These are phyloP conservation scores for Teunomyces gatunensis DNA, from an alignment of 805 yeast genomes.

Conservation along the genomic window DNA sequence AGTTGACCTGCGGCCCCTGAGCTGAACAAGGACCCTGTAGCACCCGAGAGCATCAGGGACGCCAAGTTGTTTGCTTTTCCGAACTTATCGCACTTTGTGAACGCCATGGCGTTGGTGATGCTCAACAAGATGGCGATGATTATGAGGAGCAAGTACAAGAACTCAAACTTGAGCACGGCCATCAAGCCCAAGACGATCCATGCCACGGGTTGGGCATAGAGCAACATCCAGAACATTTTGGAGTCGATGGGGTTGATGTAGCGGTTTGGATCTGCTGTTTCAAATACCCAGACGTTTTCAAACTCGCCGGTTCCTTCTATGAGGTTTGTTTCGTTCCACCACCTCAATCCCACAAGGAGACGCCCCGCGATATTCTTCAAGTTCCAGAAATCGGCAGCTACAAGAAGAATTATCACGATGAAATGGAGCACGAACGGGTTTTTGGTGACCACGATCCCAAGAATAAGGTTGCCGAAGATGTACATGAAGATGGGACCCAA, in stretches of 20 bases:
- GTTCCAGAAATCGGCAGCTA: constrained; percentile 93
- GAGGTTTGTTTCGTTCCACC: constrained; percentile 84
- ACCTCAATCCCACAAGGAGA: constrained; percentile 82
- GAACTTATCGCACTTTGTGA: constrained; percentile 88
- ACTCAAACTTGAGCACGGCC: constrained; percentile 75
- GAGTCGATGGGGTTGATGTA: constrained; percentile 89
- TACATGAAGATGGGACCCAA: constrained; percentile 63
- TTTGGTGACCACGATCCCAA: constrained; percentile 37
- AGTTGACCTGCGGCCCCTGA: not conserved
- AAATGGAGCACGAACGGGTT: constrained; percentile 65
- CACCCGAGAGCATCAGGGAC: constrained; percentile 50
- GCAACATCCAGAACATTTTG: constrained; percentile 78
- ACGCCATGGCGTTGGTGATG: constrained; percentile 82
- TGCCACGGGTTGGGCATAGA: constrained; percentile 69
- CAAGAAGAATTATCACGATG: constrained; percentile 68
- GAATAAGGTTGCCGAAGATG: constrained; percentile 67
- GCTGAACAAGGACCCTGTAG: constrained; percentile 43
- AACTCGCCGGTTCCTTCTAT: constrained; percentile 50
- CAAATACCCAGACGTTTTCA: constrained; percentile 82
- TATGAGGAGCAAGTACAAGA: constrained; percentile 62
- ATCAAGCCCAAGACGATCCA: constrained; percentile 77
- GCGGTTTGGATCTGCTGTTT: constrained; percentile 70
- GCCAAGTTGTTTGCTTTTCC: constrained; percentile 77
- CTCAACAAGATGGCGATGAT: constrained; percentile 69
- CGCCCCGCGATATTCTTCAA: constrained; percentile 90